A percentile compares a stretch with the other conserved stretches of the same genome.
Evolutionary conservation across 805 yeast species (phyloP).

Genomic region (Ogataea chonburiensis): DNA sequence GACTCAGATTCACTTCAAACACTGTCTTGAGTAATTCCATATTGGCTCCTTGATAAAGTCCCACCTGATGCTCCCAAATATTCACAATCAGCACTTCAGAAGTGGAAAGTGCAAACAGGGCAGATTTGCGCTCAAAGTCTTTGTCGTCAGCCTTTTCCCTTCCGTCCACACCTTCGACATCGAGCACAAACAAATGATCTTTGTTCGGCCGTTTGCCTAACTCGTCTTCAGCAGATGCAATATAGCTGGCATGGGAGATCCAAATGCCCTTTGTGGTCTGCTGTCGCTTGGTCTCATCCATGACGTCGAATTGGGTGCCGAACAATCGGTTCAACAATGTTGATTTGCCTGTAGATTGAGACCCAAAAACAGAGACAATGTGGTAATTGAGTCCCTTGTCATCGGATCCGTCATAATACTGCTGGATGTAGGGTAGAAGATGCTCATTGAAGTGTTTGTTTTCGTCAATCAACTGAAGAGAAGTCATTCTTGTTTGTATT

Average conservation of each 20-base stretch:
- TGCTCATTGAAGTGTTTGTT: slow-evolving; percentile 48
- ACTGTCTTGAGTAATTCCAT: slow-evolving; percentile 95
- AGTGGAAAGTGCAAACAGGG: slow-evolving; percentile 89
- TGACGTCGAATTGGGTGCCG: slow-evolving; percentile 85
- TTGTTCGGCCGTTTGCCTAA: slow-evolving; percentile 18
- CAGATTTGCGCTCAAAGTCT: slow-evolving; percentile 96
- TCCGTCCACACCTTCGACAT: slow-evolving; percentile 99
- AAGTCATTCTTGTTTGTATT: slow-evolving; percentile 21
- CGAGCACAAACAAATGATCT: slow-evolving; percentile 69
- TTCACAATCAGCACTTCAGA: slow-evolving; percentile 88
- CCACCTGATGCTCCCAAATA: slow-evolving; percentile 97
- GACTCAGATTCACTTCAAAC: slow-evolving; percentile 86
- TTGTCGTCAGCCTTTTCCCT: slow-evolving; percentile 98
- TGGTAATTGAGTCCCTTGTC: slow-evolving; percentile 74
- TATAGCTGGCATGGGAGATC: slow-evolving; percentile 57
- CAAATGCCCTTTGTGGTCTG: slow-evolving; percentile 90
- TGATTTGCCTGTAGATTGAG: slow-evolving; percentile 95
- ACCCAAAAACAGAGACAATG: slow-evolving; percentile 92
- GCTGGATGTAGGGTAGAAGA: slow-evolving; percentile 32
- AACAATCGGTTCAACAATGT: slow-evolving; percentile 84
- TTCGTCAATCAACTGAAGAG: slow-evolving; percentile 65
- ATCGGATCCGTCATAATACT: slow-evolving; percentile 26
- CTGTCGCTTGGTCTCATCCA: slow-evolving; percentile 82
- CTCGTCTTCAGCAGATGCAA: slow-evolving; percentile 28
- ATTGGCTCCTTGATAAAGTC: slow-evolving; percentile 95